Conservation (phyloP, 768 basidiomycete species). For the Psilocybe tampanensis region DNA sequence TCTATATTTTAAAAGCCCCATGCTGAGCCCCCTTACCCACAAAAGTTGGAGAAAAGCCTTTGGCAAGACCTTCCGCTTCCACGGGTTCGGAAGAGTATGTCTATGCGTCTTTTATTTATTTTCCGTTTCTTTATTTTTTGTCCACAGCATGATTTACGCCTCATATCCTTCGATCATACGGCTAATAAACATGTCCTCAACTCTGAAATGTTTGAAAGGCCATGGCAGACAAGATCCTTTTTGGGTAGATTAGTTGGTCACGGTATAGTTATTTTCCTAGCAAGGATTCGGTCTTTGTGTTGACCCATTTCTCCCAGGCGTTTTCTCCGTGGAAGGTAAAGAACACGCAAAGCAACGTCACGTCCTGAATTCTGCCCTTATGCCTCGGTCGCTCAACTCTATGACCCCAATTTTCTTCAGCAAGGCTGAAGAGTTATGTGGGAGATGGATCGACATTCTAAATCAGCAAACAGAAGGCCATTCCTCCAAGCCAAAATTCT, state of each 20-base stretch:
- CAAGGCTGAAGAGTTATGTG: slow-evolving; percentile 52
- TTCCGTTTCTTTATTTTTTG: not conserved
- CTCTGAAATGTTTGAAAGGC: slow-evolving; percentile 53
- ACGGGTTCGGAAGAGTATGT: slow-evolving; percentile 53
- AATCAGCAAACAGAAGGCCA: slow-evolving; percentile 8
- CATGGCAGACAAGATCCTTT: slow-evolving; percentile 55
- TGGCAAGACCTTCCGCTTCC: slow-evolving; percentile 55
- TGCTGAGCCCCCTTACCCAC: slow-evolving; percentile 40
- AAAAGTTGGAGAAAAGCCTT: slow-evolving; percentile 44
- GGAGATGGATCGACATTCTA: slow-evolving; percentile 42
- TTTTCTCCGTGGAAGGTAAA: slow-evolving; percentile 54
- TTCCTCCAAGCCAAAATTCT: not conserved
- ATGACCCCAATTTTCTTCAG: slow-evolving; percentile 50
- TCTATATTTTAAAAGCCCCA: slow-evolving; percentile 40
- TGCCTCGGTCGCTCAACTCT: slow-evolving; percentile 42
- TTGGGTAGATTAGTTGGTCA: slow-evolving; percentile 51
- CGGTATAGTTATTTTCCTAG: slow-evolving; percentile 31
- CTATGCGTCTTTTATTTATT: not conserved
- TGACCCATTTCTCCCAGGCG: slow-evolving; percentile 31
- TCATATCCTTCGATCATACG: slow-evolving; percentile 55
- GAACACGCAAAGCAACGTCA: slow-evolving; percentile 50
- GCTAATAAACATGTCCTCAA: slow-evolving; percentile 50
- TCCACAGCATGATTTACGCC: slow-evolving; percentile 51
- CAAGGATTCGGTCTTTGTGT: not conserved
- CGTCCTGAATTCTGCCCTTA: slow-evolving; percentile 54